Percentiles rank a stretch among this genome's conserved stretches.
Conservation (phyloP, 2,329 filamentous ascomycete genomes). For the Sarocladium oryzae region DNA sequence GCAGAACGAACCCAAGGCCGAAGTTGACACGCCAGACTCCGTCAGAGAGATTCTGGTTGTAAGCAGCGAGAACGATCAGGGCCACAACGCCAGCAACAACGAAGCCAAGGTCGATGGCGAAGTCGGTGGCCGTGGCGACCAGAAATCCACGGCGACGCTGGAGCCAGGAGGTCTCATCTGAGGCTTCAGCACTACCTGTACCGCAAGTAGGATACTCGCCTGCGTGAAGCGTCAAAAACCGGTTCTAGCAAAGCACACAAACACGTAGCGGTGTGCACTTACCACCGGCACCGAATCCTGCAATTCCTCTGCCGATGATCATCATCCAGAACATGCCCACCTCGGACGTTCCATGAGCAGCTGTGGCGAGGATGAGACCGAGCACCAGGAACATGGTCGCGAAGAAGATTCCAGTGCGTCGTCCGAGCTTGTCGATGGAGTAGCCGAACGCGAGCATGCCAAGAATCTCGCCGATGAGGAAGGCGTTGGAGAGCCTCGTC, state of each 20-base stretch:
- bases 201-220: conserved; percentile 26
- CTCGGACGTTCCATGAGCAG: conserved; percentile 33
- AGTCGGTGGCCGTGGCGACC: conserved; percentile 34
- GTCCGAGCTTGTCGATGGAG: conserved; percentile 38
- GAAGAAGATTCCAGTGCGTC: conserved; percentile 37
- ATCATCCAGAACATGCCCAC: conserved; percentile 45
- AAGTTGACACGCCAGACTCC: conserved; percentile 37
- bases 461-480: conserved; percentile 34
- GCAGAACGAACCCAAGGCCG: conserved; percentile 21
- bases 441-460: conserved; percentile 34
- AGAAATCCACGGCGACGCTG: conserved; percentile 22
- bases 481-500: conserved; percentile 32
- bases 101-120: conserved; percentile 26
- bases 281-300: conserved; percentile 38
- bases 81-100: conserved; percentile 37
- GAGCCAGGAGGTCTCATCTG: conserved; percentile 20
- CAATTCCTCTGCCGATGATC: conserved; percentile 39
- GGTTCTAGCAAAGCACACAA: no score
- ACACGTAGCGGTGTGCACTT: conserved; percentile 11
- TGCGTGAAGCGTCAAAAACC: conserved; percentile 1
- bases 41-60: conserved; percentile 24
- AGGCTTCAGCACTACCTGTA: conserved; percentile 21
- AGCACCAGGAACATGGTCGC: conserved; percentile 40
- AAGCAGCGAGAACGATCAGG: conserved; percentile 35
- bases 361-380: conserved; percentile 37